These are phyloP conservation scores for Puccinellia tenuiflora DNA, from an alignment of 176 grass and related monocot species.

Conservation along the genomic window DNA sequence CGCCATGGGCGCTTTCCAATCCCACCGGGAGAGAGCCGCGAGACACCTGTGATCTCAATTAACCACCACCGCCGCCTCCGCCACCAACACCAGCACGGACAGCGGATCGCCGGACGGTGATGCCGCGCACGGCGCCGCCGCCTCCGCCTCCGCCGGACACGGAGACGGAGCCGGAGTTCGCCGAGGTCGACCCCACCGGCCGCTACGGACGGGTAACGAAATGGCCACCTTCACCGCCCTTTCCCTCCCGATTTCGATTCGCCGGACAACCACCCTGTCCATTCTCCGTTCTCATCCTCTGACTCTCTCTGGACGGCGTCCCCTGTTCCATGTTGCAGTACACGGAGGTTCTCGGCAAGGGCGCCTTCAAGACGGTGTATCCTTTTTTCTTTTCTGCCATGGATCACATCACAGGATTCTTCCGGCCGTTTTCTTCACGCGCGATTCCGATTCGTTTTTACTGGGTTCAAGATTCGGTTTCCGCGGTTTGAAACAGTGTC, in stretches of 20 bases:
- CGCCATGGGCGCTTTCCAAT: conserved; percentile 21
- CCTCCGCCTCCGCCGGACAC: conserved; percentile 3
- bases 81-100: not conserved
- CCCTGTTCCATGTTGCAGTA: conserved; percentile 39
- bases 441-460: too few relatives aligned
- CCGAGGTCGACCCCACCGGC: conserved; percentile 65
- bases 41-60: conserved; percentile 35
- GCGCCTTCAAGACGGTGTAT: conserved; percentile 87
- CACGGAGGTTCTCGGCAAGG: conserved; percentile 64
- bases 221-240: not conserved
- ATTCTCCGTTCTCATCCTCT: too few relatives aligned
- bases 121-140: conserved; percentile 20
- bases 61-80: not conserved
- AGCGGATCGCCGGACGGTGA: conserved; percentile 3
- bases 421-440: too few relatives aligned
- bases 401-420: too few relatives aligned
- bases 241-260: too few relatives aligned
- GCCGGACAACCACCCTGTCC: too few relatives aligned
- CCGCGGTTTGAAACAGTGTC: too few relatives aligned
- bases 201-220: conserved; percentile 68
- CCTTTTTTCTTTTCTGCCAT: too few relatives aligned
- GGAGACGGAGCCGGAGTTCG: conserved; percentile 47
- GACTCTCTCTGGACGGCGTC: too few relatives aligned
- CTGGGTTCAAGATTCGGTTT: too few relatives aligned
- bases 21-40: not conserved